These are phyloP conservation scores for Suillus cothurnatus DNA, from an alignment of 768 basidiomycete species.

Conservation along the genomic window DNA sequence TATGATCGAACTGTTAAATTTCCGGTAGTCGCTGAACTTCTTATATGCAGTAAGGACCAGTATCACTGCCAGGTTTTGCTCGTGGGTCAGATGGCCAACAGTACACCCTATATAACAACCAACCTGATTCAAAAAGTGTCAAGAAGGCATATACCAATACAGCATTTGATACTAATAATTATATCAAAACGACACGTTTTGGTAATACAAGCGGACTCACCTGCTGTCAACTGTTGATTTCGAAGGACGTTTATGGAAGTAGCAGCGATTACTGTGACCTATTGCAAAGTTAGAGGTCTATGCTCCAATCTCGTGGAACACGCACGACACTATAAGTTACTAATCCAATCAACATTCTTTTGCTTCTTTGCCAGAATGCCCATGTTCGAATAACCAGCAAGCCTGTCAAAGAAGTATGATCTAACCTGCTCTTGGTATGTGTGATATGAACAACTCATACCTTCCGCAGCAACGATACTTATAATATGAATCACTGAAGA, in stretches of 20 bases:
- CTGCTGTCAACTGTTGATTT: conserved; percentile 4
- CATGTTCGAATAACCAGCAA: conserved; percentile 22
- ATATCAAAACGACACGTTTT: background rate
- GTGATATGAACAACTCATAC: background rate
- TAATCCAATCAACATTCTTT: conserved; percentile 15
- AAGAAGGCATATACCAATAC: background rate
- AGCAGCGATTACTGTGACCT: conserved; percentile 14
- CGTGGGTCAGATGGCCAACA: background rate
- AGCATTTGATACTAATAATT: background rate
- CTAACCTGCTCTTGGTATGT: background rate
- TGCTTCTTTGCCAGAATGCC: conserved; percentile 22
- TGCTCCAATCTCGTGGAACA: background rate
- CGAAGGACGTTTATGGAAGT: conserved; percentile 8
- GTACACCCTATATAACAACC: background rate
- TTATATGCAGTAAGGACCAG: conserved; percentile 7
- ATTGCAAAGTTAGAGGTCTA: background rate
- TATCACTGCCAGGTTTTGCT: background rate
- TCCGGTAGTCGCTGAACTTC: conserved; percentile 3
- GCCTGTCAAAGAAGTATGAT: conserved; percentile 7
- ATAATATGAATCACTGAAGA: conserved; percentile 10
- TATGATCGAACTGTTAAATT: conserved; percentile 12
- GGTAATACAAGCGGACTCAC: conserved; percentile 1
- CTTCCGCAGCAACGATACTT: conserved; percentile 11
- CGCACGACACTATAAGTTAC: conserved; percentile 13
- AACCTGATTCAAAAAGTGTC: background rate